Percentiles rank a stretch among this genome's conserved stretches.
These are phyloP conservation scores for Sordaria brevicollis DNA, from an alignment of 495 filamentous ascomycete species.

Conservation along the genomic window DNA sequence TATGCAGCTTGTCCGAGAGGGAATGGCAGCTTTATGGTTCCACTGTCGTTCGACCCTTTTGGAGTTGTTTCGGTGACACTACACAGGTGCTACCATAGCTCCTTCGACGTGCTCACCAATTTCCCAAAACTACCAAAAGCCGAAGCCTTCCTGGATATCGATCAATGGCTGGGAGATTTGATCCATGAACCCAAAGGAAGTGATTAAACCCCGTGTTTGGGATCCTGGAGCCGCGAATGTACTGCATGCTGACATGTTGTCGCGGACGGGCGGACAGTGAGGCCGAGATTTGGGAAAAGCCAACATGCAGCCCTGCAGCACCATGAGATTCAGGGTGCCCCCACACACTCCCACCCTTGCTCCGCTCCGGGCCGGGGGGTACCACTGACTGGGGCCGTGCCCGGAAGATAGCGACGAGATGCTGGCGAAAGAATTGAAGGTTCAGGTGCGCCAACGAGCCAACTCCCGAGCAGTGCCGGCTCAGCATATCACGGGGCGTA, in stretches of 20 bases:
- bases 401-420: neutral
- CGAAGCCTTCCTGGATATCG: neutral
- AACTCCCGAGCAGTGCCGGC: neutral
- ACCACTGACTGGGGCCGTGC: neutral
- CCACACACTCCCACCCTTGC: neutral
- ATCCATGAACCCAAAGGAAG: neutral
- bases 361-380: neutral
- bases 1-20: neutral
- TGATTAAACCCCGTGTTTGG: neutral
- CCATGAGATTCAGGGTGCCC: neutral
- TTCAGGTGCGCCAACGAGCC: neutral
- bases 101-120: neutral
- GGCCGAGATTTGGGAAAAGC: neutral
- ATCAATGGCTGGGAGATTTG: neutral
- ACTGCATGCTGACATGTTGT: neutral
- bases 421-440: neutral
- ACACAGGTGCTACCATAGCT: neutral
- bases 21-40: neutral
- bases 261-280: neutral
- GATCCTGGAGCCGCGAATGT: neutral
- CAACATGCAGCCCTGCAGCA: conserved; percentile 6
- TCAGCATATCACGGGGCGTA: neutral
- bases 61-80: neutral
- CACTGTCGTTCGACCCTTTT: neutral
- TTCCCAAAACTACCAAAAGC: neutral